phyloP scores from a whole-genome alignment of 2,329 filamentous ascomycete genomes.

The Samsoniella hepiali region DNA sequence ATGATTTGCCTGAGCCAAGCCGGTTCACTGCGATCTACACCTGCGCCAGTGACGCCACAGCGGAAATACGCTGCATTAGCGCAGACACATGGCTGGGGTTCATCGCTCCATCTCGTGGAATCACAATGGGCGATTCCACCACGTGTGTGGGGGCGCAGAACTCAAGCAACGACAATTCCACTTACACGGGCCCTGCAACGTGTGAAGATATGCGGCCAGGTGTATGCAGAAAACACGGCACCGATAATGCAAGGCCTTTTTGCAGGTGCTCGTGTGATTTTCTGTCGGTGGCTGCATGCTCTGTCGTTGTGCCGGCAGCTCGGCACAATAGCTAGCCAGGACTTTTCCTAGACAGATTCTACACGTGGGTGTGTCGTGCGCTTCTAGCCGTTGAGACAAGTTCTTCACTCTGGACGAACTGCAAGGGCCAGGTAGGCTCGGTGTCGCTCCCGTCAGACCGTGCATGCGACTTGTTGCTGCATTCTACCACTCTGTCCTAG shows the following conservation, averaged over 20 bases:
- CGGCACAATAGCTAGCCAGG: background rate
- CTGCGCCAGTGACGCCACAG: conserved; percentile 2
- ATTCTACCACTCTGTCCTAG: background rate
- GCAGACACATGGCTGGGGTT: background rate
- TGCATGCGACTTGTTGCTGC: conserved; percentile 12
- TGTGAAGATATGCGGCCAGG: background rate
- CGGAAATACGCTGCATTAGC: conserved; percentile 7
- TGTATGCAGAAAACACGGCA: background rate
- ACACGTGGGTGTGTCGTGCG: background rate
- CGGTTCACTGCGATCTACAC: conserved; percentile 7
- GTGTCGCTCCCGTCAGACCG: background rate
- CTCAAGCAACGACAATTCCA: background rate
- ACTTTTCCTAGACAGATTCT: background rate
- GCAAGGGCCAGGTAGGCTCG: background rate
- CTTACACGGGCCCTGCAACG: conserved; percentile 7
- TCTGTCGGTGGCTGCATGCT: background rate
- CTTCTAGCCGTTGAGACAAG: background rate
- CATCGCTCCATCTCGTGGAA: conserved; percentile 2
- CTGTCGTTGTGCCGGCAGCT: background rate
- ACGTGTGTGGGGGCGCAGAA: conserved; percentile 9
- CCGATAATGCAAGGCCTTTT: background rate
- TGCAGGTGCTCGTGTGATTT: background rate
- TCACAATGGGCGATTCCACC: conserved; percentile 5
- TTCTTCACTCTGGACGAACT: background rate
- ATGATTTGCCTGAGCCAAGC: background rate